Evolutionary conservation across 768 basidiomycete genomes (phyloP).

Genomic region (Pulveroboletus sp.): DNA sequence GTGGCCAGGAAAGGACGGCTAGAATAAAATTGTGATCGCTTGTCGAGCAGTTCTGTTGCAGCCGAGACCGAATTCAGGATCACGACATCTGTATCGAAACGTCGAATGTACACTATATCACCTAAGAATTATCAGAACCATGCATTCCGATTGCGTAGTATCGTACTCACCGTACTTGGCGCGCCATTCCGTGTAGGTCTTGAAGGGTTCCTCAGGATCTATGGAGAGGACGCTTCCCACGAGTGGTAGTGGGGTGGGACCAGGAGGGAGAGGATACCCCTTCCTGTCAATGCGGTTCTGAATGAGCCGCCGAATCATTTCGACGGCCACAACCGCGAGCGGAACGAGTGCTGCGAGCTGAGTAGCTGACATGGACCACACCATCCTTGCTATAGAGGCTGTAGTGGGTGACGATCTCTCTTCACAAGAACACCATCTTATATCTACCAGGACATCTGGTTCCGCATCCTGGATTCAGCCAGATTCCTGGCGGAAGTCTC

Average conservation of each 20-base stretch:
- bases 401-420: not conserved
- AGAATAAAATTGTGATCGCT: slow-evolving; percentile 44
- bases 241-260: slow-evolving; percentile 15
- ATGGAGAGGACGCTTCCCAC: slow-evolving; percentile 18
- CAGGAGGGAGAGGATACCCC: too few species aligned
- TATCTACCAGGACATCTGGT: not conserved
- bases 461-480: not conserved
- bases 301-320: too few species aligned
- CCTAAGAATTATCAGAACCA: slow-evolving; percentile 23
- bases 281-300: slow-evolving; percentile 10
- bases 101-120: slow-evolving; percentile 43
- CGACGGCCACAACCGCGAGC: too few species aligned
- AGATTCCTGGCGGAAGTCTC: too few species aligned
- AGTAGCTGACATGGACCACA: slow-evolving; percentile 3
- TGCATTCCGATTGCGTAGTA: not conserved
- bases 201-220: slow-evolving; percentile 9
- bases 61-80: slow-evolving; percentile 42
- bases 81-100: slow-evolving; percentile 43
- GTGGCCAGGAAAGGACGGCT: slow-evolving; percentile 39
- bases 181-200: slow-evolving; percentile 17
- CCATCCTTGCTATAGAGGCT: slow-evolving; percentile 2
- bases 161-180: slow-evolving; percentile 12
- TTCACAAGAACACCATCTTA: not conserved
- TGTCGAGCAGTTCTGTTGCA: slow-evolving; percentile 43
- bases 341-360: slow-evolving; percentile 3